phyloP scores from a whole-genome alignment of 2,329 filamentous ascomycete species.

The Cadophora sp. region DNA sequence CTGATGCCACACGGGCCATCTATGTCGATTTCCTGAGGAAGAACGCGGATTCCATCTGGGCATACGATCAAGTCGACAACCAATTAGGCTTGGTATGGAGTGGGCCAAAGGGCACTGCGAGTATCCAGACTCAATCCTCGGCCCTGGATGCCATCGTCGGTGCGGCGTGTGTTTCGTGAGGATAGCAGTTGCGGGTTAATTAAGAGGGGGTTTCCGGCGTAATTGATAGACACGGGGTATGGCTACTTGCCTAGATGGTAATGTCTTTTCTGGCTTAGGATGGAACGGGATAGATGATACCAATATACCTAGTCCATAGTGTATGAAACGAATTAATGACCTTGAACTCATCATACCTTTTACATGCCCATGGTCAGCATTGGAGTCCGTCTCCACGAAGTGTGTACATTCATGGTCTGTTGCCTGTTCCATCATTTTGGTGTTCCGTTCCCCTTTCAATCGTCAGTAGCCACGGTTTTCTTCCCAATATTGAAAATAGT shows the following conservation, averaged over 20 bases:
- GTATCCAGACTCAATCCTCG: slow-evolving; percentile 67
- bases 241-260: slow-evolving; percentile 22
- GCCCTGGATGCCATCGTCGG: slow-evolving; percentile 73
- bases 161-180: slow-evolving; percentile 48
- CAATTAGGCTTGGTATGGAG: slow-evolving; percentile 70
- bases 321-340: slow-evolving; percentile 20
- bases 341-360: not conserved
- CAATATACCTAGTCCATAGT: slow-evolving; percentile 10
- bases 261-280: slow-evolving; percentile 19
- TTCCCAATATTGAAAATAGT: too few species aligned
- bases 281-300: slow-evolving; percentile 20
- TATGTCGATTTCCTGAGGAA: slow-evolving; percentile 62
- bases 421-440: too few species aligned
- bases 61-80: slow-evolving; percentile 58
- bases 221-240: slow-evolving; percentile 9
- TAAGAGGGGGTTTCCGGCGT: slow-evolving; percentile 6
- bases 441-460: too few species aligned
- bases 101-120: slow-evolving; percentile 61
- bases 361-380: not conserved
- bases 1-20: slow-evolving; percentile 53
- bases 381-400: not conserved
- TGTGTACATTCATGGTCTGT: not conserved
- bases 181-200: not conserved
- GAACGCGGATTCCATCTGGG: slow-evolving; percentile 73
- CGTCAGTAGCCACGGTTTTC: too few species aligned